These are phyloP conservation scores for Funneliformis caledonium DNA, from an alignment of 371 early-diverging fungal species.

Conservation along the genomic window DNA sequence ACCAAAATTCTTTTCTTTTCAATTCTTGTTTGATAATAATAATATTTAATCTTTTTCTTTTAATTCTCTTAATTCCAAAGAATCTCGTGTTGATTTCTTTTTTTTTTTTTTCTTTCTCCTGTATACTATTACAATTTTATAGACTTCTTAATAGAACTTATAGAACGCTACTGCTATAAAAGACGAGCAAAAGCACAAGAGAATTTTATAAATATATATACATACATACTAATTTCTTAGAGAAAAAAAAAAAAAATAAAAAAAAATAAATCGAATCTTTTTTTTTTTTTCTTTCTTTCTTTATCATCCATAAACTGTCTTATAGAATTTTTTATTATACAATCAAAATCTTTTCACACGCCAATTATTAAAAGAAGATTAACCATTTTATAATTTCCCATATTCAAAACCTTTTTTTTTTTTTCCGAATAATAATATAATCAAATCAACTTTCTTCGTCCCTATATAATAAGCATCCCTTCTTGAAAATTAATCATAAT, in stretches of 20 bases:
- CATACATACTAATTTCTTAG: not conserved
- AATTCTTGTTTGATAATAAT: no score
- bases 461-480: no score
- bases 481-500: not conserved
- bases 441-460: no score
- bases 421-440: no score
- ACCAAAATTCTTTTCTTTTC: not conserved
- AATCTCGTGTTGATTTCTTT: not conserved
- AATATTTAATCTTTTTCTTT: not conserved
- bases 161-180: not conserved
- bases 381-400: not conserved
- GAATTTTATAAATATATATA: not conserved
- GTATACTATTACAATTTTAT: not conserved
- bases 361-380: not conserved
- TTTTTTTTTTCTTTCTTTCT: not conserved
- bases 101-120: not conserved
- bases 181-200: not conserved
- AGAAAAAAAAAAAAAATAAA: not conserved
- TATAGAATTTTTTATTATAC: no score
- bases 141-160: not conserved
- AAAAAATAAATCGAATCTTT: not conserved
- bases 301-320: not conserved
- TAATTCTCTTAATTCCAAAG: not conserved
- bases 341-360: not conserved
- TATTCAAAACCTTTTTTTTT: not conserved